Percentiles rank a stretch among this genome's conserved stretches.
Evolutionary conservation across 1,284 basidiomycete species (phyloP).

Genomic region (Cyathus olla): DNA sequence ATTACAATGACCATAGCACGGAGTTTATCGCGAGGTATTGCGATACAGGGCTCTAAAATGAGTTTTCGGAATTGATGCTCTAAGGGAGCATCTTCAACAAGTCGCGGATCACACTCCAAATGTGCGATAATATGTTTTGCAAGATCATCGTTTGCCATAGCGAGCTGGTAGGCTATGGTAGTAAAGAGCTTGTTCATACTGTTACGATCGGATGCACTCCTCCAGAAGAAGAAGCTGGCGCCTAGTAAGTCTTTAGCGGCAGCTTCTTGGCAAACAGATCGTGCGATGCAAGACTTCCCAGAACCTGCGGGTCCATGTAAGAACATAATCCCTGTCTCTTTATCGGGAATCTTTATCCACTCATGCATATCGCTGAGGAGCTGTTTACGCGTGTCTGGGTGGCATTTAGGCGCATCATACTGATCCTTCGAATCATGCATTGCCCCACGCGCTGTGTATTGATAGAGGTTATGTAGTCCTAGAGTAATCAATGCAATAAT

Average conservation of each 20-base stretch:
- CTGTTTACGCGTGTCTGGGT: background rate
- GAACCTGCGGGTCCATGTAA: conserved; percentile 20
- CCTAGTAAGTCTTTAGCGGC: background rate
- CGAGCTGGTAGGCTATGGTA: background rate
- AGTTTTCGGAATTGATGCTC: conserved; percentile 9
- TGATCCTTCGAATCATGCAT: background rate
- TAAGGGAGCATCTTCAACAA: background rate
- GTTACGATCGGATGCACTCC: background rate
- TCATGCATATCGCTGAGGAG: background rate
- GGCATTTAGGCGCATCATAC: background rate
- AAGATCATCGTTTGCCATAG: background rate
- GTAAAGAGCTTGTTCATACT: background rate
- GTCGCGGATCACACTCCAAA: conserved; percentile 4
- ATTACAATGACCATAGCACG: conserved; percentile 24
- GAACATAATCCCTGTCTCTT: background rate
- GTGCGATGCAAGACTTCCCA: conserved; percentile 15
- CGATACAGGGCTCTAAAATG: conserved; percentile 3
- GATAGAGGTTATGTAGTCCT: conserved; percentile 31
- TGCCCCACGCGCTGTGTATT: conserved; percentile 8
- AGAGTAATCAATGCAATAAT: too few relatives aligned
- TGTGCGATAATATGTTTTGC: background rate
- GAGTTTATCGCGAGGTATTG: background rate
- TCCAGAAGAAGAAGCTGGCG: background rate
- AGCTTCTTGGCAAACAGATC: background rate
- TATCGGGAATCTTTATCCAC: too few relatives aligned